Percentiles rank a stretch among this genome's conserved stretches.
phyloP scores from a whole-genome alignment of 495 filamentous ascomycete species.

The Penicillium odoratum region DNA sequence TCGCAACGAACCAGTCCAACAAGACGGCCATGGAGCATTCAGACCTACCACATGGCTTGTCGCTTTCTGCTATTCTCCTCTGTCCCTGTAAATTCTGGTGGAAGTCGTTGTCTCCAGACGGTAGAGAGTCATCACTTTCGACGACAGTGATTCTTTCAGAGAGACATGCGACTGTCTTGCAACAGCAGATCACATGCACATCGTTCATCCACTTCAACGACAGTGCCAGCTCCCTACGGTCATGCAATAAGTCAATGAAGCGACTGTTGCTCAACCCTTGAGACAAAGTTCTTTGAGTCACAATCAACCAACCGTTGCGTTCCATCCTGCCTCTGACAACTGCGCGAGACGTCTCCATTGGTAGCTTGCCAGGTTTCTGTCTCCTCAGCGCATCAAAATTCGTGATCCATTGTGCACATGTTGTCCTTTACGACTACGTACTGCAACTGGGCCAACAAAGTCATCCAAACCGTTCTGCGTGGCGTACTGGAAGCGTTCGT shows the following conservation, averaged over 20 bases:
- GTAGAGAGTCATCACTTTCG: background rate
- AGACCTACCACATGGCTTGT: background rate
- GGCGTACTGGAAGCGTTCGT: constrained; percentile 1
- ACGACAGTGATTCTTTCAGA: background rate
- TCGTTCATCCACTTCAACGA: background rate
- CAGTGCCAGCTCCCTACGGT: background rate
- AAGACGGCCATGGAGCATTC: background rate
- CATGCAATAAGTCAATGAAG: background rate
- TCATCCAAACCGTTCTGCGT: background rate
- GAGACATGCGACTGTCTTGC: background rate
- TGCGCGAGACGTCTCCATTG: constrained; percentile 3
- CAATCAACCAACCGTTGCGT: background rate
- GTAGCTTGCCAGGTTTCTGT: background rate
- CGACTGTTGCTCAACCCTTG: background rate
- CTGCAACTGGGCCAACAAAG: background rate
- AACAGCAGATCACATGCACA: constrained; percentile 2
- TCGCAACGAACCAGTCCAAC: background rate
- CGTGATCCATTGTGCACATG: background rate
- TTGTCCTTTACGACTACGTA: background rate
- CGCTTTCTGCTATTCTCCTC: background rate
- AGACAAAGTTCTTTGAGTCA: background rate
- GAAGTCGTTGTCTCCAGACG: background rate
- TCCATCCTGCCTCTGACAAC: background rate
- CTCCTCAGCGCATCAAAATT: background rate
- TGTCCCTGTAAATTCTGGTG: background rate